Conservation (phyloP, 192 early-diverging fungal genomes). For the Jimgerdemannia flammicorona region DNA sequence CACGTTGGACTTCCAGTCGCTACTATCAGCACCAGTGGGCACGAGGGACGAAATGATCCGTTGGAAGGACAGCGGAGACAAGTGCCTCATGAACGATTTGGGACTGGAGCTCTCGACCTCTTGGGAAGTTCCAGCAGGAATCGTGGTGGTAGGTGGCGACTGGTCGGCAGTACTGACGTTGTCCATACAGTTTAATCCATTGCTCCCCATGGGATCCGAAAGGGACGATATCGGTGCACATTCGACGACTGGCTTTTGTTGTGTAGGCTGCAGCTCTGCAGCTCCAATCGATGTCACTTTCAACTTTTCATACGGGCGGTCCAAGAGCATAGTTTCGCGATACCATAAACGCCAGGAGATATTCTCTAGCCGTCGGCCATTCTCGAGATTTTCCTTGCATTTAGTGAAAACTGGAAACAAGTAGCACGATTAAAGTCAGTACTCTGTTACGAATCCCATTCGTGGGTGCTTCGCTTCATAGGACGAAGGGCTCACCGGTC, state of each 20-base stretch:
- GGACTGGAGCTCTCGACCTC: neutral
- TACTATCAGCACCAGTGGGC: neutral
- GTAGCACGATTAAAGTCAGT: neutral
- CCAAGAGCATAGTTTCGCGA: constrained; percentile 16
- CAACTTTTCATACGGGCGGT: neutral
- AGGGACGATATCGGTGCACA: neutral
- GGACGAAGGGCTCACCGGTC: neutral
- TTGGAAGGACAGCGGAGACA: neutral
- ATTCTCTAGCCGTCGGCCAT: constrained; percentile 27
- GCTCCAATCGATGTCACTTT: neutral
- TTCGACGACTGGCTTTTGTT: neutral
- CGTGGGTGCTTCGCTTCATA: neutral
- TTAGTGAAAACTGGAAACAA: constrained; percentile 19
- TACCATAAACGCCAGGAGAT: constrained; percentile 34
- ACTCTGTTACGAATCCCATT: neutral
- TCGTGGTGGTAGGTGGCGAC: no score
- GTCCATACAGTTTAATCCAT: neutral
- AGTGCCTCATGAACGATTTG: neutral
- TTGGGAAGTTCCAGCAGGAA: neutral
- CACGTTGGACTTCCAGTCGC: neutral
- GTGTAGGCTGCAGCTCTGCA: neutral
- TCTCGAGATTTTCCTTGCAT: constrained; percentile 18
- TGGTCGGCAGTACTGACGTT: neutral
- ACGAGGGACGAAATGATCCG: neutral
- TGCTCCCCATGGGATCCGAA: neutral